Percentiles rank a stretch among this genome's conserved stretches.
Evolutionary conservation across 1,139 yeast genomes (phyloP).

Genomic region (Scheffersomyces segobiensis): DNA sequence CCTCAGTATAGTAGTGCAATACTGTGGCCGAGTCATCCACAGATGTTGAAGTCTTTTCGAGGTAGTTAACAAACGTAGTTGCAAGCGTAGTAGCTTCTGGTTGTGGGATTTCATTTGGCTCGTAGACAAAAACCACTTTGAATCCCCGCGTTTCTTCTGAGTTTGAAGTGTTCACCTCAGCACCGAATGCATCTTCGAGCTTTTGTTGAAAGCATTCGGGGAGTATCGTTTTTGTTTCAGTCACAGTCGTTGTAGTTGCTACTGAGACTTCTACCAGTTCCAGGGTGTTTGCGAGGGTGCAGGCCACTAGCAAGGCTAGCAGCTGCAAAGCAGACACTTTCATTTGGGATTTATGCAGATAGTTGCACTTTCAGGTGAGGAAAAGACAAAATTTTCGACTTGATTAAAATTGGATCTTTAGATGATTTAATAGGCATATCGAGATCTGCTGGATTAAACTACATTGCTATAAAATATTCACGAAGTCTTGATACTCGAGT

Average conservation of each 20-base stretch:
- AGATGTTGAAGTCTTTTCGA: not conserved
- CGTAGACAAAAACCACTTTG: not conserved
- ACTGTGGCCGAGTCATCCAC: not conserved
- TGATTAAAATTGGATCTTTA: not conserved
- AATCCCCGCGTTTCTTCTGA: not conserved
- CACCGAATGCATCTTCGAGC: not conserved
- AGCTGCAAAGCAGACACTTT: not conserved
- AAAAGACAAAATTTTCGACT: not conserved
- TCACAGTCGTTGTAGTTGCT: not conserved
- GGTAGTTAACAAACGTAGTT: not conserved
- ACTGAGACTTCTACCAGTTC: not conserved
- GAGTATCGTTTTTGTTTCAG: not conserved
- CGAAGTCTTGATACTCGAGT: not conserved
- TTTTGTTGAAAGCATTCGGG: not conserved
- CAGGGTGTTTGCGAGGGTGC: not conserved
- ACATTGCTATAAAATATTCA: not conserved
- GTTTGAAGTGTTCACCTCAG: not conserved
- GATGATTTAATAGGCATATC: not conserved
- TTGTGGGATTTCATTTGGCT: not conserved
- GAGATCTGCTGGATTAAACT: not conserved
- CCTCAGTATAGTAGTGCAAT: not conserved
- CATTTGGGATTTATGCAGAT: not conserved
- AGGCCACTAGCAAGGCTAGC: not conserved
- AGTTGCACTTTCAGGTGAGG: not conserved
- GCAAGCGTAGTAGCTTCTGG: not conserved